Base-by-base conservation (phyloP, 345 rosid species). In the Erysimum cheiranthoides region DNA sequence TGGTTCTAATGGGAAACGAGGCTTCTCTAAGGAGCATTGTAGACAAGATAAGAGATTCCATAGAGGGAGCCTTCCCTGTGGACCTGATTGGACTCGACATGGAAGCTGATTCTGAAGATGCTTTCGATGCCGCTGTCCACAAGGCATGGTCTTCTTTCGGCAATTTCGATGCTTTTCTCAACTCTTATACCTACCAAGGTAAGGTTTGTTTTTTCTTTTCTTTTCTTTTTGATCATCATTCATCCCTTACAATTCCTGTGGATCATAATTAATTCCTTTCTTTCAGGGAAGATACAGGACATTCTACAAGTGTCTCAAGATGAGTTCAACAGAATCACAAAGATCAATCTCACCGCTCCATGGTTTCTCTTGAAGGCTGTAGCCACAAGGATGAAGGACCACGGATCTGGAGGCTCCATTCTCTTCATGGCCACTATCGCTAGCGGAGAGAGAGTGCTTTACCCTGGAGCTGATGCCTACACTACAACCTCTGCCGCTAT, bases 1-100 rank as follows among this genome's bases (percentile, higher is more conserved):
- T 95, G 90, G 98, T 88, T 56, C 68, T 90, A 84, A 81, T 95
- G 92, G 98, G 99, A 66, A 66, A 92, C 3, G 93, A 86, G 81
- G 70, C 14, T 50, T 73, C 73, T 46, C 79, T 95, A 60, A 80
- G 79, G 77, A 79, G 63, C 43, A 69, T 73, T 8, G 74, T 68
- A 1, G 88, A 90, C 68, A 76, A 80, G 61, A 85, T 88, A 28
- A 54, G n/a, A 43, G 83, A 77, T 35, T 77, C 82, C 16, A 28
- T 79, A 31, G 71, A 79, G 3, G 84, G 71, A 35, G 66, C 50
- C 47, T 59, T 63, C 40, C 76, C 86, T 0, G 84, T 85, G 40
- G 93, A 88, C 61, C 79, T 90, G 21, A 86, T 93, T 14, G 92
- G 82, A 3, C 14, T 89, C 78, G 87, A 90, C 74, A 87, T 90